Evolutionary conservation across 306 rosid genomes (phyloP), one percentile per base, ranked within the genome.

Genomic region (Canavalia gladiata): DNA sequence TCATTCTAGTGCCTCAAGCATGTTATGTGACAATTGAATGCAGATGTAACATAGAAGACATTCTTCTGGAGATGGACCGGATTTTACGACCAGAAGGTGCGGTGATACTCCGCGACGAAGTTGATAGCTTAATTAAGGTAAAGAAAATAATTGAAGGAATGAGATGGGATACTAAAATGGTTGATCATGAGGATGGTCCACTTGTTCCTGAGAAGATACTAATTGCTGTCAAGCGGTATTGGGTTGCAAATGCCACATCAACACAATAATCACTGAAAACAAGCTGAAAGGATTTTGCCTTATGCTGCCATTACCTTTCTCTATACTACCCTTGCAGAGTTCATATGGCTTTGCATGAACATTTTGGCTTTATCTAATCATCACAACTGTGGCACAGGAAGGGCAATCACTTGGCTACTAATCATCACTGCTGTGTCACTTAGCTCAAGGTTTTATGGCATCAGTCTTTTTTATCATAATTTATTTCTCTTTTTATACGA

Each of bases 111-210:
- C 97, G 98, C 0, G 99, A 95, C 6, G 97, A 89, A 76, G 99
- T 95, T 0, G 97, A 93, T 31, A 39, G 77, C 63, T 84, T 95
- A 34, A 78, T 91, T 34, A 93, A 85, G 84, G 94, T 95, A 59
- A 95, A 89, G 91, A 91, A 93, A 84, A 75, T 88, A 60, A 80
- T 89, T 37, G 93, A 90, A 77, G 99, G 98, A 78, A 91, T 95
- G 97, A 89, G 94, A 74, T 95, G 97, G 99, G 89, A 95, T 68
- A 80, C 93, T 2, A 95, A 90, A 91, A 66, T 95, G 97, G 94
- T 91, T 68, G 99, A 95, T 86, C 99, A 93, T 51, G 99, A 95
- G 74, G 98, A 95, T 75, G 98, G 99, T 9, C 99, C 99, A 1
- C 94, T 95, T 50, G 92, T 95, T 58, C 90, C 99, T 4, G 97